Evolutionary conservation across 495 filamentous ascomycete species (phyloP), one percentile per base, ranked within the genome.

Genomic region (Lophiostoma macrostomum): DNA sequence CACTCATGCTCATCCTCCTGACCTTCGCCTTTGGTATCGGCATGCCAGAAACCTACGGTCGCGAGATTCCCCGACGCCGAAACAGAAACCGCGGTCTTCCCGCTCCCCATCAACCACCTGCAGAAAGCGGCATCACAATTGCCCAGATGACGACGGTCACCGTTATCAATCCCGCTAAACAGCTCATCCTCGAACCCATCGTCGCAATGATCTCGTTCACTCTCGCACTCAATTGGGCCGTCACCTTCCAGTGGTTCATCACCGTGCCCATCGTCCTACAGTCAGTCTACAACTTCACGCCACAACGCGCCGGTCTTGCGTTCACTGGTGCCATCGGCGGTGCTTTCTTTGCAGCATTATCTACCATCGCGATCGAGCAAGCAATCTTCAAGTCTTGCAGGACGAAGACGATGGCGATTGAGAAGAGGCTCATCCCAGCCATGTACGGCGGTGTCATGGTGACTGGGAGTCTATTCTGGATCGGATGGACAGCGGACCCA

Each of bases 161-260:
- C 1, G 37, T 74, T 23, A 32, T 74, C 13, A 61, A 63, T 8
- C 72, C 72, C 7, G 12, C 72, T 7, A 63, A 59, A 24, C 65
- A 69, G 59, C 39, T 68, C 3, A 43, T 72, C 47, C 65, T 64
- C 50, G 72, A 75, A 38, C 72, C 72, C 1, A 63, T 74, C 40
- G 67, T 73, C 35, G 54, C 65, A 28, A 50, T 66, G 35, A 52
- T 60, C 44, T 65, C 52, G 10, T 43, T 70, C 27, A 60, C 58
- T 16, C 47, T 73, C n/a, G 60, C 55, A 4, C 63, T 71, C 60
- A 67, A 63, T 56, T 73, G 73, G 50, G 70, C 52, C 18, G 56
- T 69, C 24, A 56, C 71, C 7, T 71, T 73, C 44, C 62, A 68
- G 27, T 70, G 58, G 57, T 75, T 75, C 65, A 71, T 73, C 56